Evolutionary conservation across 73 alveolate genomes (phyloP), one percentile per base, ranked within the genome.

Genomic region (Paramecium sexaurelia): DNA sequence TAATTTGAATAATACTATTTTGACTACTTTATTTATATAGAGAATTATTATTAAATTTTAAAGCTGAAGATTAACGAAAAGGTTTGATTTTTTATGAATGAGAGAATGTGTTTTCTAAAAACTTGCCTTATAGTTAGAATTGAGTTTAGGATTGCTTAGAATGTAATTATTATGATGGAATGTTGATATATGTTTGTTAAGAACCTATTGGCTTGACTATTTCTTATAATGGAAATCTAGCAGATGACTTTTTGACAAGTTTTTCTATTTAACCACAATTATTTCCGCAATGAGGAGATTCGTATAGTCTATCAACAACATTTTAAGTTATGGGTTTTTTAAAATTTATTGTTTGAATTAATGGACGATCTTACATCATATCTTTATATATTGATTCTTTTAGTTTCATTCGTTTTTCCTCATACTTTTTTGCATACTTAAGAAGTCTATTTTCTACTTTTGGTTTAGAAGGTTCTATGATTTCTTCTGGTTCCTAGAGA

Each of bases 271-370:
- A 61, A 29, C 83, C 86, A 71, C 57, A 71, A 15, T 71, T 35
- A 37, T 71, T 71, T 71, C 56, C 56, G 35, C 56, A 35, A 35
- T 71, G 56, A 3, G 86, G 57, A 71, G 86, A 26, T 11, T 61
- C 86, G 35, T 71, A 71, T 4, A 71, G 56, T 32, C 86, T 71
- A 71, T 71, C 56, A 33, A 71, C 55, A 3, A 71, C 86, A 71
- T 61, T 71, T 26, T 61, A 10, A 61, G 20, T 61, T 2, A 20
- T 36, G 32, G 66, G 15, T 36, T 37, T 71, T 20, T 33, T 32
- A 0, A 27, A 71, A 37, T 35, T 20, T 3, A 27, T 15, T 3
- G 55, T 33, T 71, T 35, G 1, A 0, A 37, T 36, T 7, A 71
- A 37, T 6, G 86, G 86, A 27, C 56, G 37, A 37, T 37, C 56